Evolutionary conservation across 1,139 yeast species (phyloP), one percentile per base, ranked within the genome.

Genomic region (Citeromyces hawaiiensis): DNA sequence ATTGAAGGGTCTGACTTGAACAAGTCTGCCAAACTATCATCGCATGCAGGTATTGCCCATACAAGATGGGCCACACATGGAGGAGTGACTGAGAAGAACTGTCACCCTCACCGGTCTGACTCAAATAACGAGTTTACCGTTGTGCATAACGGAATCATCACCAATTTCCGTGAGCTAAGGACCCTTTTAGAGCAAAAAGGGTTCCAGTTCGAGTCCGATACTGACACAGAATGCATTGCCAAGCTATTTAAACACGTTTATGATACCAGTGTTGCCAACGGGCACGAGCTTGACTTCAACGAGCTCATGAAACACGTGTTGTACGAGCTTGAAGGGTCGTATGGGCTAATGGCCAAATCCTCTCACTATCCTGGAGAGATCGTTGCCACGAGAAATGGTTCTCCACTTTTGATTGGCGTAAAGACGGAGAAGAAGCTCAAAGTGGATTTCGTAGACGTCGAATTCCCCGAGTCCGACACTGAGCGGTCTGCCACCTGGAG

Each of bases 31-130:
- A 75, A 72, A 42, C 69, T 75, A 19, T 81, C 77, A 51, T 77
- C 82, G 60, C 98, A 91, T 57, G 91, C 80, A 44, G 98, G 95
- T 57, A 91, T 93, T 59, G 97, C 98, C 34, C 99, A 93, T 63
- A 93, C 99, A 14, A 82, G 99, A 69, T 93, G 99, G 99, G 98
- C 99, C 38, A 93, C 99, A 36, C 99, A 93, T 62, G 99, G 99
- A 61, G 85, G 80, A 53, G 97, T 97, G 42, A 76, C 74, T 52
- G 76, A 71, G 44, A 56, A 64, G 48, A 93, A 93, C 68, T 91
- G 97, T 60, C 99, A 93, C 59, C 99, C 99, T 40, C 98, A 91
- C 58, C 69, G 93, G 51, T 85, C 96, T 1, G 98, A 86, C 58
- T 70, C 72, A 9, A 61, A 64, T 40, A 82, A 82, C 49, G 95